Evolutionary conservation across 345 rosid genomes (phyloP), one percentile per base, ranked within the genome.

Genomic region (Boechera retrofracta): DNA sequence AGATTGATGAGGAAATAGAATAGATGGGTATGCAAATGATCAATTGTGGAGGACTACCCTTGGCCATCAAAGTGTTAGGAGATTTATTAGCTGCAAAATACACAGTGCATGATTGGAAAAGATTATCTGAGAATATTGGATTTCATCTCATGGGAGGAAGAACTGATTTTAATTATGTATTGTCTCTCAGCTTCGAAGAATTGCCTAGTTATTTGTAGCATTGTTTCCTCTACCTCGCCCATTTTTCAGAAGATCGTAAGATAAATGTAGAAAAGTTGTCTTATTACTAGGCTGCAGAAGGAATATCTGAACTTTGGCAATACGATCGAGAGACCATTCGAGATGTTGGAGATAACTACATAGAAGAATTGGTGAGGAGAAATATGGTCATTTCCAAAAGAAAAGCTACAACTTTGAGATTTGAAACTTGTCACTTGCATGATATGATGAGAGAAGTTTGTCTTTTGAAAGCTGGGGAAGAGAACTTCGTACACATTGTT

Each of bases 281-380:
- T 28, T 62, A 47, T 18, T 73, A 78, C 48, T 86, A 82, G 89
- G 64, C 74, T 7, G 85, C 82, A 4, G 83, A 84, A 63, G 91
- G 87, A 28, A 49, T 87, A 39, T 4, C 5, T 12, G 1, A 5
- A 47, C 51, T 36, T 2, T 48, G 44, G 0, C 0, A 28, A 32
- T 61, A 31, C 18, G 69, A 75, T 36, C 77, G 68, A 33, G 74
- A 9, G 12, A 31, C 55, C 1, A 1, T n/a, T 64, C 79, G 60
- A 16, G 80, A 84, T 32, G 77, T 57, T 0, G 85, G 62, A 1
- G 61, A 79, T 21, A 4, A 16, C 4, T 79, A 65, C 10, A 47
- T 65, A 2, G 56, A 16, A 45, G 55, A 45, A 28, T 72, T 86
- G 21, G 66, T 63, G 1, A 63, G 63, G 15, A 75, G 85, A 68